Conservation (phyloP, 2,329 filamentous ascomycete genomes). For the Cladophialophora carrionii region DNA sequence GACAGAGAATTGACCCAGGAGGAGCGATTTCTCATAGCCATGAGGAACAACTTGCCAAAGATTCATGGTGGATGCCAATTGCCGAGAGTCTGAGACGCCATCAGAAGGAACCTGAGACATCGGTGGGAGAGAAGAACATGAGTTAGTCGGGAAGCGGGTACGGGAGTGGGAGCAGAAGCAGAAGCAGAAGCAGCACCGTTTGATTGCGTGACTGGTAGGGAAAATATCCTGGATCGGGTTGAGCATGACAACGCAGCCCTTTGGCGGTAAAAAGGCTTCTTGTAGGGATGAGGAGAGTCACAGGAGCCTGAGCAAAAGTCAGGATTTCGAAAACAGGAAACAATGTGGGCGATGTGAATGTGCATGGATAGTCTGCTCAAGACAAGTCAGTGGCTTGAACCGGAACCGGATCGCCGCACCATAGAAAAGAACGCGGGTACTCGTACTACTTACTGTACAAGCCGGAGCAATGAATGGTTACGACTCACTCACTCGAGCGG, state of each 20-base stretch:
- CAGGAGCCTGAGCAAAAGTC: not conserved
- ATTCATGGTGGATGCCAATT: not conserved
- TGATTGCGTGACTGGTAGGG: too few species aligned
- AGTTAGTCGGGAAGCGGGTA: not conserved
- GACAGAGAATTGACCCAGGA: not conserved
- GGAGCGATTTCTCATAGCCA: conserved; percentile 12
- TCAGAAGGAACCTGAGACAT: not conserved
- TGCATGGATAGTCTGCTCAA: not conserved
- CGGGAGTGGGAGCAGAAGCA: not conserved
- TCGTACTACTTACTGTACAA: too few species aligned
- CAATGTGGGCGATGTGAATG: not conserved
- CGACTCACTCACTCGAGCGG: too few species aligned
- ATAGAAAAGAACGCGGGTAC: too few species aligned
- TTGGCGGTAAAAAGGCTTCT: conserved; percentile 25
- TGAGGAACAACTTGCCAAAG: not conserved
- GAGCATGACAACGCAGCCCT: conserved; percentile 6
- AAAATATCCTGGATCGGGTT: not conserved
- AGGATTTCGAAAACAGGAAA: not conserved
- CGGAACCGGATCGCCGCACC: too few species aligned
- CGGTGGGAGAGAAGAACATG: not conserved
- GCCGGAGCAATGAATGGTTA: too few species aligned
- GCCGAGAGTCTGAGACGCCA: not conserved
- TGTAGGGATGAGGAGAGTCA: conserved; percentile 19
- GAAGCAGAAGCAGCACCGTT: too few species aligned
- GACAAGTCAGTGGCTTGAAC: too few species aligned